These are phyloP conservation scores for Fusarium sp. DNA, from an alignment of 2,329 filamentous ascomycete species.

Conservation along the genomic window DNA sequence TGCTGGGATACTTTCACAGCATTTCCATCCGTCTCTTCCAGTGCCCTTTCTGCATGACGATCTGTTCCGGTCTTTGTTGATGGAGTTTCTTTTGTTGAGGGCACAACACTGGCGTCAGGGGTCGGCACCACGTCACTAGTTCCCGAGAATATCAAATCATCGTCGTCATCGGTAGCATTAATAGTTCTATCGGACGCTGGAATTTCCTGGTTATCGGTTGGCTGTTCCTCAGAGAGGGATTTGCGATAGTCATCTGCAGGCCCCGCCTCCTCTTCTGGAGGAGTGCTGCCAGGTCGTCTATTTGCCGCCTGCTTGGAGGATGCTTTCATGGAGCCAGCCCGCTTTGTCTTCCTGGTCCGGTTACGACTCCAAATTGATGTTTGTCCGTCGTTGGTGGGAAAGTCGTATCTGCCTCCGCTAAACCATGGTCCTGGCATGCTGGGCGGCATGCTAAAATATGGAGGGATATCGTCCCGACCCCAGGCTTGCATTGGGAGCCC, in stretches of 20 bases:
- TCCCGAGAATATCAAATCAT: slow-evolving; percentile 40
- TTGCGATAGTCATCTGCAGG: slow-evolving; percentile 2
- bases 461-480: slow-evolving; percentile 40
- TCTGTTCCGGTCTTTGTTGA: not conserved
- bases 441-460: slow-evolving; percentile 33
- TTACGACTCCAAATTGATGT: slow-evolving; percentile 53
- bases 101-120: not conserved
- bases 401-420: slow-evolving; percentile 49
- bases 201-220: not conserved
- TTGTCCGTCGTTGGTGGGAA: slow-evolving; percentile 47
- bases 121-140: not conserved
- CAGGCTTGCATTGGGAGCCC: slow-evolving; percentile 27
- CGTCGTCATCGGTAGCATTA: slow-evolving; percentile 41
- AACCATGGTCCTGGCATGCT: slow-evolving; percentile 27
- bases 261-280: slow-evolving; percentile 1
- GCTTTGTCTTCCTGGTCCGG: slow-evolving; percentile 29
- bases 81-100: not conserved
- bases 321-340: slow-evolving; percentile 37
- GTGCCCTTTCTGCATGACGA: not conserved
- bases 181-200: slow-evolving; percentile 7
- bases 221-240: not conserved
- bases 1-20: not conserved
- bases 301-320: slow-evolving; percentile 7
- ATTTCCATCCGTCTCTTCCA: slow-evolving; percentile 4
- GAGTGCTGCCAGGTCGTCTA: not conserved